phyloP scores from a whole-genome alignment of 306 rosid genomes.

The Macrotyloma uniflorum region DNA sequence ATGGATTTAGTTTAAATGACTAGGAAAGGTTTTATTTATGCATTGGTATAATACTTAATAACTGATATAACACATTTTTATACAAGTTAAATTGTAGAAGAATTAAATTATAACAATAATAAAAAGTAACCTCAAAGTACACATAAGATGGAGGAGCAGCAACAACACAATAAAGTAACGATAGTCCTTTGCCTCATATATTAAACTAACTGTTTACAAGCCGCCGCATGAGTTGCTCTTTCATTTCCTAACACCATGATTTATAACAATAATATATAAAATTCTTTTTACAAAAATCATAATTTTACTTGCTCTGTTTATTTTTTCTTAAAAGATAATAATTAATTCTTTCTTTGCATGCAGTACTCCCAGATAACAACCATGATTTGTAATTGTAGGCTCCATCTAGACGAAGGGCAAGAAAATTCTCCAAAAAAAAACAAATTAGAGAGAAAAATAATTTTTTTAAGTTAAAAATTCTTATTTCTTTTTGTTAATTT shows the following conservation, averaged over 20 bases:
- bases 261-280: neutral
- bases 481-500: neutral
- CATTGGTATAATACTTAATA: neutral
- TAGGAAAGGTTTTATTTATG: neutral
- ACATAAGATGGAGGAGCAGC: constrained; percentile 28
- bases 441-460: too few species aligned
- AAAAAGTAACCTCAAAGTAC: constrained; percentile 24
- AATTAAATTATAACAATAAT: neutral
- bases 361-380: too few species aligned
- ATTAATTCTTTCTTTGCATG: too few species aligned
- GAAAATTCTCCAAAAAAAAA: too few species aligned
- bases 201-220: constrained; percentile 38
- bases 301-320: too few species aligned
- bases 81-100: neutral
- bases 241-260: neutral
- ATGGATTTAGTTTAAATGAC: neutral
- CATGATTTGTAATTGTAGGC: too few species aligned
- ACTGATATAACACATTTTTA: neutral
- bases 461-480: too few species aligned
- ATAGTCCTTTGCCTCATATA: constrained; percentile 50
- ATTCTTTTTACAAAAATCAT: too few species aligned
- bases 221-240: constrained; percentile 53
- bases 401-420: too few species aligned
- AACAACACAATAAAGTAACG: constrained; percentile 40
- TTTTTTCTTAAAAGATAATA: too few species aligned